A percentile compares a stretch with the other conserved stretches of the same genome.
These are phyloP conservation scores for Metschnikowia gruessii DNA, from an alignment of 805 yeast species.

Conservation along the genomic window DNA sequence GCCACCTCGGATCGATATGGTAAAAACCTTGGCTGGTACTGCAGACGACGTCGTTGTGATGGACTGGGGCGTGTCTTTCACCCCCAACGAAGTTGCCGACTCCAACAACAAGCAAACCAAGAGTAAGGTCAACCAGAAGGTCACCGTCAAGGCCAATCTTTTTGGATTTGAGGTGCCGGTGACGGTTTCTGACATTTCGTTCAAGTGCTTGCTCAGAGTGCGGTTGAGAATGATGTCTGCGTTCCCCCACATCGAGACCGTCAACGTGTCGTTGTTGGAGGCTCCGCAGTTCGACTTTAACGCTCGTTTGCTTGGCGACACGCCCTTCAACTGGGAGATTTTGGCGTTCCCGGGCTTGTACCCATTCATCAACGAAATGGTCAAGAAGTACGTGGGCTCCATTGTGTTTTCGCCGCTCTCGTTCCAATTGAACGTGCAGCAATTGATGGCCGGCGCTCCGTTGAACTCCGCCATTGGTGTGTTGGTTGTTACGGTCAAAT, in stretches of 20 bases:
- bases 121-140: slow-evolving; percentile 77
- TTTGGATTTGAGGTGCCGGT: slow-evolving; percentile 84
- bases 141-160: slow-evolving; percentile 72
- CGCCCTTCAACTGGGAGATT: slow-evolving; percentile 82
- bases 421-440: slow-evolving; percentile 89
- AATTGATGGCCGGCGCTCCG: slow-evolving; percentile 79
- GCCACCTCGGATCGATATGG: slow-evolving; percentile 90
- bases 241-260: slow-evolving; percentile 92
- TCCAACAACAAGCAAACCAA: slow-evolving; percentile 80
- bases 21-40: slow-evolving; percentile 88
- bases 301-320: slow-evolving; percentile 71
- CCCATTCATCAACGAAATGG: slow-evolving; percentile 79
- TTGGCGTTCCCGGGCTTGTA: slow-evolving; percentile 84
- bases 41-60: slow-evolving; percentile 89
- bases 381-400: slow-evolving; percentile 84
- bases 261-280: slow-evolving; percentile 78
- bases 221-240: slow-evolving; percentile 85
- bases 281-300: slow-evolving; percentile 88
- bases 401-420: slow-evolving; percentile 86
- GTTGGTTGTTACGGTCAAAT: slow-evolving; percentile 61
- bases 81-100: slow-evolving; percentile 87
- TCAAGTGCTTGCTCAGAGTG: slow-evolving; percentile 70
- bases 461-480: slow-evolving; percentile 84
- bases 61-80: slow-evolving; percentile 94
- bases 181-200: slow-evolving; percentile 73